Evolutionary conservation across 768 basidiomycete species (phyloP), one percentile per base, ranked within the genome.

Genomic region (Cystobasidium tubakii): DNA sequence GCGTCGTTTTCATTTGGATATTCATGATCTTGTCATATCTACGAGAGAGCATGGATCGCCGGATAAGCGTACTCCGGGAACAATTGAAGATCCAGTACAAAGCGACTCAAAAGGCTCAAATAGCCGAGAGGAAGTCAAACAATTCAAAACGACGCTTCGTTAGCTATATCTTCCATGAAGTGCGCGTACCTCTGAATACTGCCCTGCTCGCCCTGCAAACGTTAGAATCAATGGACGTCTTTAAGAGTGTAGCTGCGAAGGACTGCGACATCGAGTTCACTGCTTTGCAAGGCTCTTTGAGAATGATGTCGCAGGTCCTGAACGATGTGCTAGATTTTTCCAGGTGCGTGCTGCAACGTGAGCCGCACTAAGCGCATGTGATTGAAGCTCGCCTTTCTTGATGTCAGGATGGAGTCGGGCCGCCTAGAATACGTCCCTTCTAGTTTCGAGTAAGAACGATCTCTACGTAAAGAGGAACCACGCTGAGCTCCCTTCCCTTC

Each of bases 141-240:
- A 92, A 93, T 76, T 90, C 89, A 3, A 94, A 93, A 80, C 85
- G 76, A 88, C 89, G 88, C 87, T 84, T 82, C 86, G 85, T 75
- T n/a, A 82, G 81, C 19, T 82, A 80, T 75, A 79, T 85, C 77
- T 85, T 85, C 76, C 84, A 85, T 76, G 77, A 81, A 55, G 85
- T 85, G 46, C 81, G 79, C 29, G 53, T 55, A 55, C 53, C 53
- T n/a, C n/a, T 55, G n/a, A 55, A 55, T 29, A 55, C 53, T 55
- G 53, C 53, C n/a, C 53, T 55, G 15, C 83, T 94, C 62, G 91
- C 93, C 0, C 89, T 94, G 21, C 93, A 96, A 82, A 95, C 95
- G 78, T 88, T 95, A 86, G 88, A 89, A 74, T 91, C 90, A 0
- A 87, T 87, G 0, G 87, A 88, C 7, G 85, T 86, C 0, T 85